Percentiles rank a stretch among this genome's conserved stretches.
These are phyloP conservation scores for Metschnikowia santaceciliae DNA, from an alignment of 805 yeast species.

Conservation along the genomic window DNA sequence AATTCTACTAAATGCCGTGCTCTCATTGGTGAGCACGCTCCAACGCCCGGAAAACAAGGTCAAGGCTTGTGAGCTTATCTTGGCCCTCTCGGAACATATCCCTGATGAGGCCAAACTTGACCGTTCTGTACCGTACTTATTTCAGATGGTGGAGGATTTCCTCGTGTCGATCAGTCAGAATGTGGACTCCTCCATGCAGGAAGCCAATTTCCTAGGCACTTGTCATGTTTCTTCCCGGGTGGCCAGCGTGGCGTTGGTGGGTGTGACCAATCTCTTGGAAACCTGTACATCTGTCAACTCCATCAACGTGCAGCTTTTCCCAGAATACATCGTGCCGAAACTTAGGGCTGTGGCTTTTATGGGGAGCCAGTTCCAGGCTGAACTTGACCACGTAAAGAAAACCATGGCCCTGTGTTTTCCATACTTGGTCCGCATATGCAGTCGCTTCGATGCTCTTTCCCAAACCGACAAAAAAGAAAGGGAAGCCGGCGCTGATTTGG, in stretches of 20 bases:
- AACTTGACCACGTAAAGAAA: slow-evolving; percentile 41
- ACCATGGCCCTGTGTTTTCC: slow-evolving; percentile 75
- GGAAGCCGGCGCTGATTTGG: background rate
- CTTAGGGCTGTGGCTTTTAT: slow-evolving; percentile 30
- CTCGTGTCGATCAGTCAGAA: slow-evolving; percentile 9
- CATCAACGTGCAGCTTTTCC: slow-evolving; percentile 69
- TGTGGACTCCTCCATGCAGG: background rate
- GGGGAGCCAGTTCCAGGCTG: slow-evolving; percentile 27
- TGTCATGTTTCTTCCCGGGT: slow-evolving; percentile 49
- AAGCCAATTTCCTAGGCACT: slow-evolving; percentile 2
- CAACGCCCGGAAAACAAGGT: slow-evolving; percentile 56
- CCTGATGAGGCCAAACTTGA: slow-evolving; percentile 84
- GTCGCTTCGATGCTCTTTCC: slow-evolving; percentile 37
- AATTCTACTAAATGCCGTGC: slow-evolving; percentile 53
- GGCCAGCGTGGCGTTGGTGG: slow-evolving; percentile 59
- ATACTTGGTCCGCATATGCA: slow-evolving; percentile 59
- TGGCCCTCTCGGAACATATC: slow-evolving; percentile 70
- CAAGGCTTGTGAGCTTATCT: slow-evolving; percentile 70
- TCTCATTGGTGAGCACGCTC: slow-evolving; percentile 59
- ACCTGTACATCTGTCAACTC: slow-evolving; percentile 66
- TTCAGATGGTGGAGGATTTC: slow-evolving; percentile 65
- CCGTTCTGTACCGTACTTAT: slow-evolving; percentile 75
- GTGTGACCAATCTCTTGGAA: slow-evolving; percentile 62
- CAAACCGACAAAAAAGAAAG: slow-evolving; percentile 17
- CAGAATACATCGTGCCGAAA: slow-evolving; percentile 79